Conservation (phyloP, 768 basidiomycete species). For the Podaxis mareebaensis region DNA sequence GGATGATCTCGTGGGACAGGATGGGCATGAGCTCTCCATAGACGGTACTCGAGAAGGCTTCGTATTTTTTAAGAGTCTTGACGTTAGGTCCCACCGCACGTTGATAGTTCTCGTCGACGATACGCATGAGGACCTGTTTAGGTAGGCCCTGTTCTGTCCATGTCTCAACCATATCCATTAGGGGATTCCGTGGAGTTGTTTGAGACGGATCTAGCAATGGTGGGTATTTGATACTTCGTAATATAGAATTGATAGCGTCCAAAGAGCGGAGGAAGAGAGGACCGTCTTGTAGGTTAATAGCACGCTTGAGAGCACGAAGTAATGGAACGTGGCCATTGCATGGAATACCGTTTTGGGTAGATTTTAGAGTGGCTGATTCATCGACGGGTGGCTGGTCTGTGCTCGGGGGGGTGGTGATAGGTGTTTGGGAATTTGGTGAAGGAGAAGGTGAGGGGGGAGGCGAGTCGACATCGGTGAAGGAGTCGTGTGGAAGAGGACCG, state of each 20-base stretch:
- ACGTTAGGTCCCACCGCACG: conserved; percentile 90
- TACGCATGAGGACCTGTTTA: conserved; percentile 65
- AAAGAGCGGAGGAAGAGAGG: conserved; percentile 70
- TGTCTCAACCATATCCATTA: conserved; percentile 46
- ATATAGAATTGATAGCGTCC: conserved; percentile 56
- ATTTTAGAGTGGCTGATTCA: conserved; percentile 32
- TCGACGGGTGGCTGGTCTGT: conserved; percentile 28
- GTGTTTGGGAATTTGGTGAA: conserved; percentile 35
- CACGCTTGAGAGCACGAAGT: conserved; percentile 66
- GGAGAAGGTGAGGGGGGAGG: conserved; percentile 32
- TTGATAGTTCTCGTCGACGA: conserved; percentile 92
- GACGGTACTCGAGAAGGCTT: conserved; percentile 80
- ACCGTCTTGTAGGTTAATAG: conserved; percentile 69
- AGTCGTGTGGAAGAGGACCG: conserved; percentile 60
- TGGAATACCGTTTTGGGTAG: conserved; percentile 27
- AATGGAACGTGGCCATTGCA: conserved; percentile 28
- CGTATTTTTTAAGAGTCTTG: conserved; percentile 76
- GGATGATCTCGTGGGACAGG: conserved; percentile 73
- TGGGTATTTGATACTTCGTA: conserved; percentile 70
- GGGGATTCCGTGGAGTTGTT: conserved; percentile 42
- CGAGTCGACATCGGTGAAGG: conserved; percentile 41
- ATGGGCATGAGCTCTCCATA: conserved; percentile 90
- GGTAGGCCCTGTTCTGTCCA: conserved; percentile 63
- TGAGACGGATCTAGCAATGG: conserved; percentile 51
- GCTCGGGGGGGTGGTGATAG: conserved; percentile 26